Conservation (phyloP, 345 rosid species). For the Camelina sativa region DNA sequence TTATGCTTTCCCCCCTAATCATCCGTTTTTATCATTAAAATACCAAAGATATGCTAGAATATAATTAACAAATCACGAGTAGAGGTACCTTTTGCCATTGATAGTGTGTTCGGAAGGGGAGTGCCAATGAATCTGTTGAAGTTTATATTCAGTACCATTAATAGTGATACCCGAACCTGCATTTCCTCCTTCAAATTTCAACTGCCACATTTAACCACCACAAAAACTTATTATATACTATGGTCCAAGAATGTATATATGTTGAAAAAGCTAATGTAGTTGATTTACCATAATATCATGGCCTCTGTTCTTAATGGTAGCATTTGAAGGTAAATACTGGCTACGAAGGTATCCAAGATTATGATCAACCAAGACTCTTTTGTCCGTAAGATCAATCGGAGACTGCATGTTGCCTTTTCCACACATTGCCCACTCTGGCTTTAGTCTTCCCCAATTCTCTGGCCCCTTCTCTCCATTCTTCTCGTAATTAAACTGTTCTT, state of each 20-base stretch:
- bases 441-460: slow-evolving; percentile 70
- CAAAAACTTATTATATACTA: neutral
- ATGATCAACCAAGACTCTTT: slow-evolving; percentile 51
- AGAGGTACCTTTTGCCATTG: slow-evolving; percentile 61
- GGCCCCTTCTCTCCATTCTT: slow-evolving; percentile 58
- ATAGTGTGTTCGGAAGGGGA: slow-evolving; percentile 81
- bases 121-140: slow-evolving; percentile 81
- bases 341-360: slow-evolving; percentile 55
- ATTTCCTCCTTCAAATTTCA: slow-evolving; percentile 61
- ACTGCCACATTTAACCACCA: neutral
- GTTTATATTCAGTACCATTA: slow-evolving; percentile 55
- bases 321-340: slow-evolving; percentile 55
- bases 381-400: slow-evolving; percentile 61
- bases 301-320: slow-evolving; percentile 75
- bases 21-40: neutral
- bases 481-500: slow-evolving; percentile 62
- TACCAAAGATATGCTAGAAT: too few relatives aligned
- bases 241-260: slow-evolving; percentile 2
- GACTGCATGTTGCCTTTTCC: slow-evolving; percentile 80
- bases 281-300: slow-evolving; percentile 78
- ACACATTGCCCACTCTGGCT: slow-evolving; percentile 65
- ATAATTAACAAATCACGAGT: neutral
- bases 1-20: neutral
- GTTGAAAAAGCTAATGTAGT: neutral
- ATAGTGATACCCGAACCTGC: slow-evolving; percentile 55